Percentiles rank a stretch among this genome's conserved stretches.
Evolutionary conservation across 2,329 filamentous ascomycete species (phyloP).

Genomic region (Venturia aucupariae): DNA sequence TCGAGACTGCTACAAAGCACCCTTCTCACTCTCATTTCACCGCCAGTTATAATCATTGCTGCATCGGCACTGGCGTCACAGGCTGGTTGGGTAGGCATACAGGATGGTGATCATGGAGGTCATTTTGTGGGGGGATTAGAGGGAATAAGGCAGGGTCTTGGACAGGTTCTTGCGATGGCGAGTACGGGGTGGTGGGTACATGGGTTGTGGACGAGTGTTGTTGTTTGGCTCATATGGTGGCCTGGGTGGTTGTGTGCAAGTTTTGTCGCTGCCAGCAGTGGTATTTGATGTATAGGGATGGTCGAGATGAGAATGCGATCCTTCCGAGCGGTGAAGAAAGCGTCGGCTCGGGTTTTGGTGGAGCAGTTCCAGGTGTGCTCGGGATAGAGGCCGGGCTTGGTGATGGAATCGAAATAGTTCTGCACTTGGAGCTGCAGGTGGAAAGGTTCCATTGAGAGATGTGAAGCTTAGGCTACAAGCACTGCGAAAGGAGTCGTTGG

Average conservation of each 20-base stretch:
- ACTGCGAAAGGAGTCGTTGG: too few relatives aligned
- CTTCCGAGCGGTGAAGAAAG: background rate
- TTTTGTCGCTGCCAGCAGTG: conserved; percentile 2
- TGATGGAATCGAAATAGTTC: too few relatives aligned
- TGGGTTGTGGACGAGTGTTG: conserved; percentile 79
- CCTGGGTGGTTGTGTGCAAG: conserved; percentile 68
- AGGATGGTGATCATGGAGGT: background rate
- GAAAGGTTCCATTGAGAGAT: too few relatives aligned
- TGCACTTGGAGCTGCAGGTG: too few relatives aligned
- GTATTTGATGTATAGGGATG: background rate
- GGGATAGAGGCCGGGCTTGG: background rate
- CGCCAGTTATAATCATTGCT: conserved; percentile 24
- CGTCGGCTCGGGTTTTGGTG: background rate
- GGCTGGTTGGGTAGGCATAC: conserved; percentile 21
- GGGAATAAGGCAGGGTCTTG: conserved; percentile 44
- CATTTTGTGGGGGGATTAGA: conserved; percentile 39
- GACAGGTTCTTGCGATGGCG: conserved; percentile 57
- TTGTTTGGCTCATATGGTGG: conserved; percentile 95
- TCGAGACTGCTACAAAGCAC: conserved; percentile 15
- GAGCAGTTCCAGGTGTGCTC: background rate
- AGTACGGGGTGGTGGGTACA: conserved; percentile 84
- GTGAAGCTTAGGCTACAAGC: too few relatives aligned
- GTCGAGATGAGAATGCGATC: too few relatives aligned
- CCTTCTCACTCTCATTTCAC: conserved; percentile 25
- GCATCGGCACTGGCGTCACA: conserved; percentile 14